phyloP scores from a whole-genome alignment of 139 green algal genomes.

The Marvania coccoides region DNA sequence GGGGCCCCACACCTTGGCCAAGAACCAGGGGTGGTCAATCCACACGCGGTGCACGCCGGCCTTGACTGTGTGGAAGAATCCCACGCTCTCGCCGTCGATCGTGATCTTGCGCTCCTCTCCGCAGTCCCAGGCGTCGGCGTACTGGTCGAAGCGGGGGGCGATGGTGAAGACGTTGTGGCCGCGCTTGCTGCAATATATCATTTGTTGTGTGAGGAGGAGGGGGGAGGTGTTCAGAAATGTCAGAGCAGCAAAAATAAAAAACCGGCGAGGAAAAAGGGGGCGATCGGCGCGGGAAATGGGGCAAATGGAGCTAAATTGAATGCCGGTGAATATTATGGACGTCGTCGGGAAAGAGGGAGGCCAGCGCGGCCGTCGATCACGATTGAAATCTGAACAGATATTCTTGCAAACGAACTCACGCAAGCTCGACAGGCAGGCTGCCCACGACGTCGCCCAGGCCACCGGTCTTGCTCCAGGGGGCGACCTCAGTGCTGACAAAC shows the following conservation, averaged over 20 bases:
- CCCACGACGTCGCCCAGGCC: slow-evolving; percentile 81
- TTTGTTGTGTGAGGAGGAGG: background rate
- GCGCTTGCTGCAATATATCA: slow-evolving; percentile 32
- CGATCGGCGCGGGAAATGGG: too few relatives aligned
- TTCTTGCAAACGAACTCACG: slow-evolving; percentile 12
- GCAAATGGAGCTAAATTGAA: too few relatives aligned
- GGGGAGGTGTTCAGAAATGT: too few relatives aligned
- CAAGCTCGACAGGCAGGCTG: slow-evolving; percentile 19
- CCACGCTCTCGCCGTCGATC: slow-evolving; percentile 77
- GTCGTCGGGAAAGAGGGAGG: too few relatives aligned
- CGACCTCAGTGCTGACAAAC: slow-evolving; percentile 44
- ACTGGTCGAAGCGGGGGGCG: slow-evolving; percentile 94
- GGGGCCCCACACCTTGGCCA: slow-evolving; percentile 94
- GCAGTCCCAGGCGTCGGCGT: slow-evolving; percentile 94
- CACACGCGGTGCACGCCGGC: slow-evolving; percentile 96
- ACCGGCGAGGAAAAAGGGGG: background rate
- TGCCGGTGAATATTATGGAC: too few relatives aligned
- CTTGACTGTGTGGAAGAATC: slow-evolving; percentile 97
- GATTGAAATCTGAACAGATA: too few relatives aligned
- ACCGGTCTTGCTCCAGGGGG: slow-evolving; percentile 86
- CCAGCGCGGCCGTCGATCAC: too few relatives aligned
- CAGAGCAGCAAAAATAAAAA: too few relatives aligned
- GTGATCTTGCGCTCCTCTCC: slow-evolving; percentile 65
- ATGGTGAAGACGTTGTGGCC: slow-evolving; percentile 95
- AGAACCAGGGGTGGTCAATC: slow-evolving; percentile 90